Base-by-base conservation (phyloP, 306 rosid species). In the Vachellia pachyceras region DNA sequence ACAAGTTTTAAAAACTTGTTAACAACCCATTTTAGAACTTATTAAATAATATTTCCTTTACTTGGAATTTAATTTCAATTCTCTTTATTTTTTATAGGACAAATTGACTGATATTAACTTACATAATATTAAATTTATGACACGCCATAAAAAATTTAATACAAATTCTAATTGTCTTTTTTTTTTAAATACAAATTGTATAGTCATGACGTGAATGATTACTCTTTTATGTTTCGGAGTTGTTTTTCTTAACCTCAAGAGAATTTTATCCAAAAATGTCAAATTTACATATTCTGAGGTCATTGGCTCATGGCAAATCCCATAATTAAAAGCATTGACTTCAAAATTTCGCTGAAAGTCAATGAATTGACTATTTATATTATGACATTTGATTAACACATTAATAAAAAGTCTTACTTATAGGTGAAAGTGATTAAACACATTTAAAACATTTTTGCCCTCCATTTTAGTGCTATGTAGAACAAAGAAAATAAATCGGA, bases 391-490 rank as follows among this genome's bases (percentile, higher is more conserved):
- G 57, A 45, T 45, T 47, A 40, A 29, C 77, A 14, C 46, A n/a
- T 25, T 11, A n/a, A n/a, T n/a, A n/a, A 22, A 13, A 46, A 72
- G 83, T 80, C 83, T 47, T 45, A 46, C 54, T 49, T 22, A 78
- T 63, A 78, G 78, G 83, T 63, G 73, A 46, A 33, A 29, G 8
- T 29, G 25, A 47, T 46, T 46, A 47, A 33, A 29, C 4, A 47
- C 33, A 5, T 69, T 42, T 10, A 68, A 73, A 18, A 18, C 5
- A 61, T 14, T 12, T 29, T 25, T 65, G 1, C 11, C 15, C 22
- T 36, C 70, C n/a, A 65, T 25, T 29, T 29, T n/a, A n/a, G n/a
- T n/a, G n/a, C n/a, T n/a, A n/a, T n/a, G n/a, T n/a, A n/a, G n/a
- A n/a, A n/a, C n/a, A n/a, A n/a, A n/a, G n/a, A n/a, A n/a, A n/a